Conservation (phyloP, 2,329 filamentous ascomycete genomes). For the Blumeriella jaapii region DNA sequence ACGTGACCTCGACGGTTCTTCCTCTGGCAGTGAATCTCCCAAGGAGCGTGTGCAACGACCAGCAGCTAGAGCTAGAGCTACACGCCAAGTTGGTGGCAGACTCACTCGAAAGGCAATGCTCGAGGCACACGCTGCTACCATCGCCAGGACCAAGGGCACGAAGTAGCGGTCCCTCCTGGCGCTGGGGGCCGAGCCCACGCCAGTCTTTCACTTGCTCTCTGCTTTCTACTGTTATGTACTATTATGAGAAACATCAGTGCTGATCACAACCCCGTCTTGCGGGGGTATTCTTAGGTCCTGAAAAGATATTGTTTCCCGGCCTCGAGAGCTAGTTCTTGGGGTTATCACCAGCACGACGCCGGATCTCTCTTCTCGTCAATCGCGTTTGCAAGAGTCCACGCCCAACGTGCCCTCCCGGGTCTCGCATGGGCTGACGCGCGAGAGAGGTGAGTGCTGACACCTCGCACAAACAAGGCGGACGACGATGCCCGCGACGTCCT, state of each 20-base stretch:
- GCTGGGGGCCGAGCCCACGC: too few relatives aligned
- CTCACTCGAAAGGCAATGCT: slow-evolving; percentile 20
- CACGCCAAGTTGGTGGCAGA: slow-evolving; percentile 10
- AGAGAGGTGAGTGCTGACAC: background rate
- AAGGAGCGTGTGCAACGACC: slow-evolving; percentile 1
- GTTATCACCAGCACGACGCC: background rate
- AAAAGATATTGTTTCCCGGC: slow-evolving; percentile 14
- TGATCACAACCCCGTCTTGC: slow-evolving; percentile 17
- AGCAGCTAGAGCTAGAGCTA: slow-evolving; percentile 8
- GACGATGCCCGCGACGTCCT: background rate
- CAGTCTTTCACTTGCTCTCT: slow-evolving; percentile 4
- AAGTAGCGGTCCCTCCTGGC: slow-evolving; percentile 14
- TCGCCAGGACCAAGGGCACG: slow-evolving; percentile 7
- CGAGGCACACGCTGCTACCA: slow-evolving; percentile 14
- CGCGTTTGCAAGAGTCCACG: background rate
- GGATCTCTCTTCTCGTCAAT: background rate
- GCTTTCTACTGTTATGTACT: slow-evolving; percentile 4
- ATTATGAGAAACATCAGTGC: slow-evolving; percentile 12
- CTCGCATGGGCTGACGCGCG: background rate
- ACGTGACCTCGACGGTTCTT: background rate
- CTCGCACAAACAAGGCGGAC: background rate
- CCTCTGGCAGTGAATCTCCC: background rate
- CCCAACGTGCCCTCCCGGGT: background rate
- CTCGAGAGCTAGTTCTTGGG: slow-evolving; percentile 9
- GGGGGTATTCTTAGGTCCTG: slow-evolving; percentile 23